phyloP scores from a whole-genome alignment of 257 asterid genomes.

The Ilex aquifolium region DNA sequence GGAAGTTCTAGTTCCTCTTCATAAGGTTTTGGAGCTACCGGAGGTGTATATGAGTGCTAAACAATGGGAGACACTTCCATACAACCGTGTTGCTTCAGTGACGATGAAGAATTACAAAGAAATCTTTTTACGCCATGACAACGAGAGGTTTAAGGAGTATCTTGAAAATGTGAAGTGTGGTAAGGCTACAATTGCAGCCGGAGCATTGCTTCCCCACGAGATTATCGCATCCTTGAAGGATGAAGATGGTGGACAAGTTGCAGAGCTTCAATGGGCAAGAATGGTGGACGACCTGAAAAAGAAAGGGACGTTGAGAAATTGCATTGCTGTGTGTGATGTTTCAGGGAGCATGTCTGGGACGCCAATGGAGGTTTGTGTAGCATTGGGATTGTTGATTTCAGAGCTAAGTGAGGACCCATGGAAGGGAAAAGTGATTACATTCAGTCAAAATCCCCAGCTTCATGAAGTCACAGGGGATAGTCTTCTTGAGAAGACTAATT shows the following conservation, averaged over 20 bases:
- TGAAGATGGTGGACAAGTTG: slow-evolving; percentile 25
- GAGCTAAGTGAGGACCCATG: slow-evolving; percentile 57
- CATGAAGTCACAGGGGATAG: slow-evolving; percentile 31
- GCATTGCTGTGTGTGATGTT: slow-evolving; percentile 53
- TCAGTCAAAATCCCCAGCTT: slow-evolving; percentile 32
- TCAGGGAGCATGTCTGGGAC: slow-evolving; percentile 42
- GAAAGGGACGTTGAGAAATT: slow-evolving; percentile 42
- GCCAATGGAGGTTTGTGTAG: slow-evolving; percentile 56
- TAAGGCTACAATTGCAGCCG: slow-evolving; percentile 42
- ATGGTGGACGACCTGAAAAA: slow-evolving; percentile 41
- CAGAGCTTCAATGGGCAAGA: slow-evolving; percentile 57
- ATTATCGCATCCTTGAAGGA: slow-evolving; percentile 24
- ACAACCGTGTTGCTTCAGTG: slow-evolving; percentile 44
- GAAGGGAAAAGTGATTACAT: slow-evolving; percentile 51
- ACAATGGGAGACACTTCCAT: slow-evolving; percentile 35
- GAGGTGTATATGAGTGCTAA: slow-evolving; percentile 62
- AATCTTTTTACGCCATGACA: slow-evolving; percentile 31
- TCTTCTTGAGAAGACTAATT: slow-evolving; percentile 28
- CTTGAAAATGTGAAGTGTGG: slow-evolving; percentile 48
- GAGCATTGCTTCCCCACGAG: slow-evolving; percentile 59
- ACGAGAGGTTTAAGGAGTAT: slow-evolving; percentile 32
- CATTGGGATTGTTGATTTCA: slow-evolving; percentile 45
- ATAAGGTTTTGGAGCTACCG: slow-evolving; percentile 41
- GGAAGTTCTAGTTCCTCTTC: slow-evolving; percentile 54
- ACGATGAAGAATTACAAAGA: slow-evolving; percentile 45